Conservation (phyloP, 1,284 basidiomycete genomes). For the Trametes sp. region DNA sequence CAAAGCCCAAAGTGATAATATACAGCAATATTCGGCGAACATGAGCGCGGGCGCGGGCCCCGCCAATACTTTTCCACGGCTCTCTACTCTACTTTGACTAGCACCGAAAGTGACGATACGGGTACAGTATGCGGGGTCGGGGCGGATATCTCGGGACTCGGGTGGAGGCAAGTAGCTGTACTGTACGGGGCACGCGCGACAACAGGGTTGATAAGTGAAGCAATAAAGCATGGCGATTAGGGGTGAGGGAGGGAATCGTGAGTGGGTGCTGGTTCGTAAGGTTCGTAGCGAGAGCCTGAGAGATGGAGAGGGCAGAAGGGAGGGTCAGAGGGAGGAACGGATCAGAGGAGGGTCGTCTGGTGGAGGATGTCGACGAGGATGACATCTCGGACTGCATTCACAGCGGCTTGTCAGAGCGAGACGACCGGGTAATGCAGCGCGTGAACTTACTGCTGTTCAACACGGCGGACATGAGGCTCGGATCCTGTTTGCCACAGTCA, state of each 20-base stretch:
- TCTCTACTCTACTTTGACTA: slow-evolving; percentile 1
- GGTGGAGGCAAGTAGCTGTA: not conserved
- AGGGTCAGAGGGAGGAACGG: not conserved
- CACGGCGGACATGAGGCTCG: slow-evolving; percentile 53
- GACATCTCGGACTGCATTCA: slow-evolving; percentile 53
- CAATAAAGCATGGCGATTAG: slow-evolving; percentile 21
- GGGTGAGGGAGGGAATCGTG: not conserved
- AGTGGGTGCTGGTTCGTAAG: not conserved
- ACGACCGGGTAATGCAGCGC: not conserved
- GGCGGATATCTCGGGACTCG: not conserved
- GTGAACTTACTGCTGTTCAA: slow-evolving; percentile 53
- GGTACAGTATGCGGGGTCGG: slow-evolving; percentile 1
- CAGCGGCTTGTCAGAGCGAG: not conserved
- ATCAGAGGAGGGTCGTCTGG: slow-evolving; percentile 33
- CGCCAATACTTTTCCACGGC: slow-evolving; percentile 11
- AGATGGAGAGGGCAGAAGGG: too few relatives aligned
- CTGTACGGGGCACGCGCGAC: not conserved
- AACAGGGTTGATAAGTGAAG: slow-evolving; percentile 23
- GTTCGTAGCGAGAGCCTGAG: too few relatives aligned
- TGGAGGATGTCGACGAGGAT: slow-evolving; percentile 36
- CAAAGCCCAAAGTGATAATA: slow-evolving; percentile 1
- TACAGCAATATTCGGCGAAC: slow-evolving; percentile 6
- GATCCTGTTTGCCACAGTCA: slow-evolving; percentile 41
- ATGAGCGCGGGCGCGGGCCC: not conserved
- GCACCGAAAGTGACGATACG: slow-evolving; percentile 6